Conservation (phyloP, 108 stramenopile genomes). For the Cyclotella kingstonii region DNA sequence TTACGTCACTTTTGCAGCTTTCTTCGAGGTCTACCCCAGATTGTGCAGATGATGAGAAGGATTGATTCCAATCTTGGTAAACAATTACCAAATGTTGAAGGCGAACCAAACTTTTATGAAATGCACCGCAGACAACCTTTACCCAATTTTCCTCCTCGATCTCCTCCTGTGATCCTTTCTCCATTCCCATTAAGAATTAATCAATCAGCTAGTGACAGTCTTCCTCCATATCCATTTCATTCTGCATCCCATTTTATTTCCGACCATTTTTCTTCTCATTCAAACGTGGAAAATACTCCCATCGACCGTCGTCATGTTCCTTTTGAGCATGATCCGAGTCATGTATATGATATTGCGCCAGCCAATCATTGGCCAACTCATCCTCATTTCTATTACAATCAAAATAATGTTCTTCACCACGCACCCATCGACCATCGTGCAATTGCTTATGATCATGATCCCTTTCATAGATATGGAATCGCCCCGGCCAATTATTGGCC, state of each 20-base stretch:
- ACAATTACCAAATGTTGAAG: constrained; percentile 15
- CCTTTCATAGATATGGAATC: too few relatives aligned
- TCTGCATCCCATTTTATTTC: neutral
- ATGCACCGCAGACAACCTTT: constrained; percentile 7
- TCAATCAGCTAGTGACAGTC: neutral
- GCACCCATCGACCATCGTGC: too few relatives aligned
- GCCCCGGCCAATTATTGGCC: too few relatives aligned
- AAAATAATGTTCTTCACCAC: too few relatives aligned
- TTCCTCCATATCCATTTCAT: neutral
- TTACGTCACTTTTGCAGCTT: neutral
- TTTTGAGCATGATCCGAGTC: neutral
- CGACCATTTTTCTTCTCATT: neutral
- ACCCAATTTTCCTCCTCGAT: too few relatives aligned
- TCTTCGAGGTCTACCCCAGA: constrained; percentile 11
- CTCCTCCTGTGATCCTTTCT: too few relatives aligned
- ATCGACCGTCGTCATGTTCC: neutral
- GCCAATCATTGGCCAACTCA: neutral
- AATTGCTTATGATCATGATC: too few relatives aligned
- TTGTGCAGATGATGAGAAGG: constrained; percentile 11
- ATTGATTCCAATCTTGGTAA: constrained; percentile 12
- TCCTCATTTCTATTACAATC: neutral
- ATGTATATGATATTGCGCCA: too few relatives aligned
- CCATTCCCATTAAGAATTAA: neutral
- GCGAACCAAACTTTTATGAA: constrained; percentile 24
- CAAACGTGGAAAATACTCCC: neutral